Evolutionary conservation across 1,139 yeast genomes (phyloP).

Genomic region (Tardiomyces blankii): DNA sequence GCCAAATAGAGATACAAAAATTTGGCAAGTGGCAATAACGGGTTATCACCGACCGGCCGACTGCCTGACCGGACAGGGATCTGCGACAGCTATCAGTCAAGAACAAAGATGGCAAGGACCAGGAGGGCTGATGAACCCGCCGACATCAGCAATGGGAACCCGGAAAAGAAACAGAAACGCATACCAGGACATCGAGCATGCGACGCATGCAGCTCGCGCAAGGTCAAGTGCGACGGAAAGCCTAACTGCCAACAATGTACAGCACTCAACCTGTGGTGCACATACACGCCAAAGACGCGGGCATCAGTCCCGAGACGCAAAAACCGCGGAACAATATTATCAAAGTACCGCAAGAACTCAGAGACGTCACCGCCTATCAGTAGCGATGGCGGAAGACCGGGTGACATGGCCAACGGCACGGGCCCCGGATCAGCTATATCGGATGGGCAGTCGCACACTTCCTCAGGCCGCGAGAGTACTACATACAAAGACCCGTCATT

Average conservation of each 20-base stretch:
- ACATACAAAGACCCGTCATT: background rate
- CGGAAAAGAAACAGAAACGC: background rate
- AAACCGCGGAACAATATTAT: conserved; percentile 4
- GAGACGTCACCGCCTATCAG: conserved; percentile 8
- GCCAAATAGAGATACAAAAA: too few species aligned
- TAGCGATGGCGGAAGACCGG: conserved; percentile 1
- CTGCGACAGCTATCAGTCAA: too few species aligned
- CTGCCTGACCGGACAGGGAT: too few species aligned
- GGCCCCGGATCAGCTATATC: too few species aligned
- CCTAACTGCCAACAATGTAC: conserved; percentile 10
- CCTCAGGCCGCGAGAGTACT: background rate
- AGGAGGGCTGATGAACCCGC: too few species aligned
- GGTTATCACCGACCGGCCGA: too few species aligned
- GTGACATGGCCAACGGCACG: too few species aligned
- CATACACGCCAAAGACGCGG: conserved; percentile 5
- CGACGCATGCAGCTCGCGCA: conserved; percentile 11
- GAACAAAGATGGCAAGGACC: too few species aligned
- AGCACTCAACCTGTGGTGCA: conserved; percentile 7
- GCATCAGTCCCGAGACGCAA: background rate
- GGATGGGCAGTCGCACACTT: too few species aligned
- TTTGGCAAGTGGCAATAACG: too few species aligned
- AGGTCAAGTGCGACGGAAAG: conserved; percentile 11
- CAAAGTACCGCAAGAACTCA: conserved; percentile 5
- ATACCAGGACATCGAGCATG: conserved; percentile 7
- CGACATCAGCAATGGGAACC: too few species aligned